Evolutionary conservation across 495 filamentous ascomycete species (phyloP).

Genomic region (Lophiotrema nucula): DNA sequence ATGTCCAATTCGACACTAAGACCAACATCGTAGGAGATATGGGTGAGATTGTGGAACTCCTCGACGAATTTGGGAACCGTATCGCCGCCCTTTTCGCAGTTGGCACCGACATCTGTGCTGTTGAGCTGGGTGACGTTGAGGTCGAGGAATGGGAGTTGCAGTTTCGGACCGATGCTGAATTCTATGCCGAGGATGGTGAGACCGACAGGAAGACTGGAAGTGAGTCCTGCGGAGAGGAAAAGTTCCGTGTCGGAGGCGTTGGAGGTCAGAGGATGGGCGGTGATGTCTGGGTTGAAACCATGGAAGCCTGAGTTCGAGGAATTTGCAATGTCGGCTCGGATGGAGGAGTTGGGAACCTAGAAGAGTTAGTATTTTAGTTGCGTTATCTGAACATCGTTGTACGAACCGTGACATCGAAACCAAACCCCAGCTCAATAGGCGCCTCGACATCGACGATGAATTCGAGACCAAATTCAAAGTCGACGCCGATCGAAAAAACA

Average conservation of each 20-base stretch:
- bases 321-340: neutral
- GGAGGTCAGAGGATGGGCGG: neutral
- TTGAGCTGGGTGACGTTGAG: neutral
- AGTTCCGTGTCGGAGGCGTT: neutral
- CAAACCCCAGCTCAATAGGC: neutral
- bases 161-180: neutral
- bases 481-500: neutral
- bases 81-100: neutral
- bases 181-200: neutral
- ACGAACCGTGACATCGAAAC: neutral
- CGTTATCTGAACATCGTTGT: no score
- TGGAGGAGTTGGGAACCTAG: neutral
- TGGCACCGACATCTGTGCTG: neutral
- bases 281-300: neutral
- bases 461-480: neutral
- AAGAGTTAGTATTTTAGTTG: no score
- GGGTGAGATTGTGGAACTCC: conserved; percentile 1
- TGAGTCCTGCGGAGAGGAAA: neutral
- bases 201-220: neutral
- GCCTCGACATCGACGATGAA: neutral
- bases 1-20: neutral
- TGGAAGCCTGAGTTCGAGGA: neutral
- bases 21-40: neutral
- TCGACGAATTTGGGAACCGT: neutral
- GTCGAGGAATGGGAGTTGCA: neutral